A percentile compares a stretch with the other conserved stretches of the same genome.
Conservation (phyloP, 305 asterid species). For the Fraxinus latifolia region DNA sequence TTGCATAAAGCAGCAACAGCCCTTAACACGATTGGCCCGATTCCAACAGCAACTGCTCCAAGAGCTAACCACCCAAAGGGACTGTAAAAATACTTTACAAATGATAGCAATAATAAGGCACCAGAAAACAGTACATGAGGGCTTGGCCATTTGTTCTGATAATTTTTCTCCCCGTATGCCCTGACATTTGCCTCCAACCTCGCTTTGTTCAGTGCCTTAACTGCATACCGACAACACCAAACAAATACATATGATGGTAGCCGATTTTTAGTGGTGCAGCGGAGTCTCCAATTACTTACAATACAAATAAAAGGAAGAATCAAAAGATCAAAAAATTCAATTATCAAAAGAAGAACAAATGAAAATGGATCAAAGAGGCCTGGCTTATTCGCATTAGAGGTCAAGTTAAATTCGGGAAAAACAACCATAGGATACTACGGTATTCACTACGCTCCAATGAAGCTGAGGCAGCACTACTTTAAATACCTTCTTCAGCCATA, state of each 20-base stretch:
- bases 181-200: conserved; percentile 65
- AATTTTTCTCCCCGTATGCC: conserved; percentile 35
- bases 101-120: conserved; percentile 44
- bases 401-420: neutral
- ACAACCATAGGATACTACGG: neutral
- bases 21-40: conserved; percentile 48
- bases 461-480: neutral
- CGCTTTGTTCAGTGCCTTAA: conserved; percentile 66
- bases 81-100: conserved; percentile 40
- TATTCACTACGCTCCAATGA: neutral
- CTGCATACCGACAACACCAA: conserved; percentile 32
- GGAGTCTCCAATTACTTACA: too few species aligned
- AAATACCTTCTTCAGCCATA: neutral
- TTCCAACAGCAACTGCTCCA: conserved; percentile 60
- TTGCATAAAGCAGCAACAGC: conserved; percentile 50
- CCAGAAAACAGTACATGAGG: conserved; percentile 61
- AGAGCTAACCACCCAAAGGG: conserved; percentile 73
- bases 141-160: conserved; percentile 66
- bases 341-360: neutral
- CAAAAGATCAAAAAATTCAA: too few species aligned
- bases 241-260: neutral
- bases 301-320: too few species aligned
- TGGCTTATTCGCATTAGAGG: neutral
- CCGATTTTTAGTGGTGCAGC: too few species aligned
- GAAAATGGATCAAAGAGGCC: neutral